Conservation (phyloP, 1,139 yeast genomes). For the Pneumocystis murina region DNA sequence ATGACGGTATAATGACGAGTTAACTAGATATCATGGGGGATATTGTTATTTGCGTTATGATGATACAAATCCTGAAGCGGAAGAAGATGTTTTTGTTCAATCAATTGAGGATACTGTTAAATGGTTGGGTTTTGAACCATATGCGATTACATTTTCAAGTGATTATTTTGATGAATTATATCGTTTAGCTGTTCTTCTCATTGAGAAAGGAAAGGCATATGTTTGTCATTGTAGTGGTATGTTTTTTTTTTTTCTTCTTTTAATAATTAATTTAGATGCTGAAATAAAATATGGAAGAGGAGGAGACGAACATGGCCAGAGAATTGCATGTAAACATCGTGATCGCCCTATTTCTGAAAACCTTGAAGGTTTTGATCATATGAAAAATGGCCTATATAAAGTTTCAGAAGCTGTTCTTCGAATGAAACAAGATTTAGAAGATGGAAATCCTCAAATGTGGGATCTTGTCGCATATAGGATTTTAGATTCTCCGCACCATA, state of each 20-base stretch:
- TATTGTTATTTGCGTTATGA: conserved; percentile 84
- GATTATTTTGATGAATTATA: conserved; percentile 86
- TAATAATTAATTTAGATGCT: conserved; percentile 33
- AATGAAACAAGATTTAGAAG: conserved; percentile 87
- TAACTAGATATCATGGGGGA: conserved; percentile 49
- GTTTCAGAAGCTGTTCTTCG: conserved; percentile 90
- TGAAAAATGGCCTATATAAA: conserved; percentile 77
- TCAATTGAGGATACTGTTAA: conserved; percentile 70
- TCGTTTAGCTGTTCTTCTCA: conserved; percentile 69
- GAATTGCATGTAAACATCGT: conserved; percentile 71
- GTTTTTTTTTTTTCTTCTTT: not conserved
- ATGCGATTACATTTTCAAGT: conserved; percentile 87
- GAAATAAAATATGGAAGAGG: conserved; percentile 86
- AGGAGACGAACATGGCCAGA: conserved; percentile 74
- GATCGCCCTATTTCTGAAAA: conserved; percentile 55
- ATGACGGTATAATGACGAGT: conserved; percentile 16
- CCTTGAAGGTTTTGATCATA: conserved; percentile 64
- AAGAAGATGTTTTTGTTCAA: conserved; percentile 78
- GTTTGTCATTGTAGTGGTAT: conserved; percentile 70
- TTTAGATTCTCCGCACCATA: conserved; percentile 77
- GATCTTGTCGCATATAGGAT: conserved; percentile 98
- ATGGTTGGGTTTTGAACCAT: conserved; percentile 90
- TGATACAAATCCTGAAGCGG: conserved; percentile 98
- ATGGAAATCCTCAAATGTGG: conserved; percentile 99
- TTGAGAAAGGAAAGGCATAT: conserved; percentile 57